Base-by-base conservation (phyloP, 2,329 filamentous ascomycete genomes). In the Escovopsis sp. region DNA sequence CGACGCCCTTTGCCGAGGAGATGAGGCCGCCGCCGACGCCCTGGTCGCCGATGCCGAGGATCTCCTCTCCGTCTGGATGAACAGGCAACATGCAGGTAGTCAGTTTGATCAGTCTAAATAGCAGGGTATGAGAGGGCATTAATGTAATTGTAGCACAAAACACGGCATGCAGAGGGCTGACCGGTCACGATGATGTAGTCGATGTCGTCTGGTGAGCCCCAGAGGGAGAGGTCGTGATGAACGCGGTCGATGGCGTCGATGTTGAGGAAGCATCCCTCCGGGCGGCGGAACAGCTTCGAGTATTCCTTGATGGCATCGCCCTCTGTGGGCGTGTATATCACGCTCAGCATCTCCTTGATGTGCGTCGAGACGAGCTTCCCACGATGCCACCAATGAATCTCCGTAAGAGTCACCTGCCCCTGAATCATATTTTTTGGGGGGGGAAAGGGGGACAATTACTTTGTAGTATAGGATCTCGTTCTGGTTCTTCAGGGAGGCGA, bases 311-410 rank as follows among this genome's bases (percentile, higher is more conserved):
- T 94, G 0, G 87, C 87, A 35, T 93, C 85, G 8, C 84, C 85
- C 61, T 94, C 86, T 0, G 87, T 94, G 0, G 87, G 87, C 0
- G 87, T 94, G 55, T 94, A 94, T 26, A 94, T 84, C n/a, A 94
- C 67, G 35, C 80, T 77, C 55, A 93, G 88, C 83, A 94, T 91
- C 55, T 94, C 85, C 48, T 83, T 79, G 18, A 94, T 63, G 52
- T 94, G 80, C 4, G 83, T 76, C 56, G 84, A 72, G 7, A 91
- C 69, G 9, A 93, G 69, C 73, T 85, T 46, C 39, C 38, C 42
- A 18, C 3, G 19, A 2, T 19, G 19, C 11, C 3, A 4, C 10
- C 19, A 32, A 10, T 11, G 6, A 4, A 28, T 32, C n/a, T 32
- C n/a, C 15, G 33, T 32, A 5, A 11, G 8, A 32, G 8, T 32